phyloP scores from a whole-genome alignment of 75 land plant genomes.

The Sequoiadendron giganteum region DNA sequence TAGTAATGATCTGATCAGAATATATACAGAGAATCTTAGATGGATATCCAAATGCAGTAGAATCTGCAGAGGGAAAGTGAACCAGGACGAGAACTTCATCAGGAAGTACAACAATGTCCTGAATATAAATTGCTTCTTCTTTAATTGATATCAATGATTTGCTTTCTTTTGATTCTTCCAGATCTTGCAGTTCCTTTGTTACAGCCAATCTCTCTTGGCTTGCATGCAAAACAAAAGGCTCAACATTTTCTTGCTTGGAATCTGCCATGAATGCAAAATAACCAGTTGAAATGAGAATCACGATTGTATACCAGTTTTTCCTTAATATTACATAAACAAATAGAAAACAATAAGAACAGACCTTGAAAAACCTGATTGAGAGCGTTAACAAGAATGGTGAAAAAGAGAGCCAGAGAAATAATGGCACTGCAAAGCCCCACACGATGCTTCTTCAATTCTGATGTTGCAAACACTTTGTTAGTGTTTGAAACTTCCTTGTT shows the following conservation, averaged over 20 bases:
- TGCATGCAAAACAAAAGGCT: background rate
- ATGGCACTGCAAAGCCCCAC: background rate
- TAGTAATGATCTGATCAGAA: background rate
- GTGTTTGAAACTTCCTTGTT: background rate
- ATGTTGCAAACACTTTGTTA: background rate
- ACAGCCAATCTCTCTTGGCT: background rate
- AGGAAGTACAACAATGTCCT: background rate
- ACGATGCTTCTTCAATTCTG: background rate
- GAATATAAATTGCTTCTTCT: background rate
- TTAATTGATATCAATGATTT: background rate
- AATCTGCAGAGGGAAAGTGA: background rate
- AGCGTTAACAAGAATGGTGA: background rate
- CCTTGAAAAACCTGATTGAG: background rate
- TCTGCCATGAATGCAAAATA: background rate
- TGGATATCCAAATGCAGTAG: background rate
- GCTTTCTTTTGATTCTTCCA: background rate
- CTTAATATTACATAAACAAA: background rate
- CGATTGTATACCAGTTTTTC: background rate
- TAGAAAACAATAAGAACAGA: background rate
- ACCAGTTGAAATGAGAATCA: background rate
- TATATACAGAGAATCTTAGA: background rate
- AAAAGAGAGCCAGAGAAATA: background rate
- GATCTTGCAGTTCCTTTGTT: background rate
- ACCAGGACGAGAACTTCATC: background rate
- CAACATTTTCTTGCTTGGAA: background rate